These are phyloP conservation scores for Camellia lanceoleosa DNA, from an alignment of 148 eudicot genomes.

Conservation along the genomic window DNA sequence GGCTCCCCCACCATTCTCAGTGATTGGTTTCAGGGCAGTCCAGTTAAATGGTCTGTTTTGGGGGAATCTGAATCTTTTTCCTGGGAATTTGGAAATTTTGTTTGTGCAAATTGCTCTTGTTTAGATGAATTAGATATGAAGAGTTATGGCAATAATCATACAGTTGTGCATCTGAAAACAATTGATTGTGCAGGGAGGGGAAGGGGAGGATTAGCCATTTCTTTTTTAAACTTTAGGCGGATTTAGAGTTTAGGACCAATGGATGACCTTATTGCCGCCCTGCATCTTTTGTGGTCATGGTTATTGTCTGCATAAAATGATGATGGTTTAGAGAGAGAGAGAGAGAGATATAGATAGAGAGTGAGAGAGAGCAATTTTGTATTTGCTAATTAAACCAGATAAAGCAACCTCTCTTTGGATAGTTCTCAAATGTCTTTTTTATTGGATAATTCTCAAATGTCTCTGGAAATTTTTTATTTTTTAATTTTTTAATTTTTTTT, in stretches of 20 bases:
- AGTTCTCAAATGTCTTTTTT: constrained; percentile 52
- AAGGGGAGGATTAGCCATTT: not conserved
- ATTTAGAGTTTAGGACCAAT: not conserved
- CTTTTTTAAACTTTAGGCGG: not conserved
- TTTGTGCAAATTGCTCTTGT: constrained; percentile 3
- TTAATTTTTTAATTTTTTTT: not conserved
- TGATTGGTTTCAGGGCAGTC: constrained; percentile 18
- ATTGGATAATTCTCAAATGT: not conserved
- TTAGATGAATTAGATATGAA: not conserved
- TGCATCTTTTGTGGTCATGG: not conserved
- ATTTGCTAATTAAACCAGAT: constrained; percentile 8
- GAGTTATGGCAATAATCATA: not conserved
- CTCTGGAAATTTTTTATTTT: not conserved
- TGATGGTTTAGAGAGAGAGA: not conserved
- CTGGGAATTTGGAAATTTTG: not conserved
- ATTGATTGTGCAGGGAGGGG: constrained; percentile 2
- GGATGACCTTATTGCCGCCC: not conserved
- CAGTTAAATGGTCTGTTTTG: not conserved
- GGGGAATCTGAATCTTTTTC: not conserved
- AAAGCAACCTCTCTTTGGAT: not conserved
- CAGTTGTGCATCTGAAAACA: not conserved
- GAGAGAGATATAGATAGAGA: not conserved
- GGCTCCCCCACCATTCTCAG: constrained; percentile 61
- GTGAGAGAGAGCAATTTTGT: not conserved
- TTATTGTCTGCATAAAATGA: constrained; percentile 1